Evolutionary conservation across 2,329 filamentous ascomycete genomes (phyloP), one percentile per base, ranked within the genome.

Genomic region (Botrytis hyacinthi): DNA sequence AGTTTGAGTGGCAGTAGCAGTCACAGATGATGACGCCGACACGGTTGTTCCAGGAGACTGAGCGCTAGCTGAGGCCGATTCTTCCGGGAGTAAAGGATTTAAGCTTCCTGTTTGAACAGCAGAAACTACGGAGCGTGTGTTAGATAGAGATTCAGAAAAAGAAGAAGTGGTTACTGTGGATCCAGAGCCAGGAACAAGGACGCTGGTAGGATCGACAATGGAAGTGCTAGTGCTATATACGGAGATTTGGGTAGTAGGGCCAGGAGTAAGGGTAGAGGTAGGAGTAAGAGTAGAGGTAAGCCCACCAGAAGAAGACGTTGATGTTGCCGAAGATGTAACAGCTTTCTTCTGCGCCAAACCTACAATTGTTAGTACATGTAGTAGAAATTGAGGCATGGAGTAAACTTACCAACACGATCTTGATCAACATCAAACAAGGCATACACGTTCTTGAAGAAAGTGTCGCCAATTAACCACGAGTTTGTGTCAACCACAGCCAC

Each of bases 381-480:
- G 29, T 12, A 46, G 4, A 59, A 10, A 57, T 8, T 18, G 14
- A 44, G 6, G n/a, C 32, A 18, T 26, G 32, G 18, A 35, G 32
- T 12, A 44, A 7, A 81, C 85, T 80, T 81, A 88, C 91, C 92
- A 76, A 94, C 88, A 70, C 87, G 87, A 61, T 82, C 83, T 76
- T 89, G 80, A 75, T 95, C 93, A 71, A 88, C 89, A 81, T 97
- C 94, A 80, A 97, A 97, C 37, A 96, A 91, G 1, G 89, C 86
- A 80, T 97, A 97, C 26, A 97, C 94, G 78, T 97, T 97, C 84
- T 97, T 97, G 75, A 97, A 83, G 78, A 97, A 97, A 0, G 92
- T 89, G 77, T 94, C 94, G 2, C 94, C 94, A 1, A 97, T 82
- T n/a, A 97, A 85, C 93, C 94, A 97, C 78, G 84, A 76, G n/a